Base-by-base conservation (phyloP, 441 rosid species). In the Eruca vesicaria region DNA sequence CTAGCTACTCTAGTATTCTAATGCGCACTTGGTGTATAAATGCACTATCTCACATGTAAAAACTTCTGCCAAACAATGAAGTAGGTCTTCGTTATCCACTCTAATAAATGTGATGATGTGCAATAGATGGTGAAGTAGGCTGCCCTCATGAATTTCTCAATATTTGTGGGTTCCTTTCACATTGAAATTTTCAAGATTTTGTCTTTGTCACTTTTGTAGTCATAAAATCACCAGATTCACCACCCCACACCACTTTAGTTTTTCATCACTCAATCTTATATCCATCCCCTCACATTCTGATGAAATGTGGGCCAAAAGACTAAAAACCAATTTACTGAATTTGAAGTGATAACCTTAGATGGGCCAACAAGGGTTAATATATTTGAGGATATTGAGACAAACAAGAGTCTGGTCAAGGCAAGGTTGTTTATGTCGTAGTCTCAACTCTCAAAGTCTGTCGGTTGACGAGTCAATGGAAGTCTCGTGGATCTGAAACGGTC, bases 401-500 rank as follows among this genome's bases (percentile, higher is more conserved):
- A 8, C 6, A 19, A 55, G 31, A 53, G 36, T n/a, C 43, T 65
- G 48, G 71, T 32, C n/a, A 68, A 67, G 62, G 52, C 48, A 4
- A 68, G 33, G 48, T 20, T 14, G 48, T 33, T 20, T 20, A 31
- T 31, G 56, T 19, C 31, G 28, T 9, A 60, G 21, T 61, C 60
- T 31, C 45, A 62, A 59, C 20, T 23, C 66, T 41, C 52, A n/a
- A 20, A 68, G 28, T 43, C 7, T 38, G 55, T 29, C 33, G 56
- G 78, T 61, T 36, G 64, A 75, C 35, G 74, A 75, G 69, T 75
- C 65, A 53, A 68, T 20, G 57, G 50, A 38, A 63, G 59, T 63
- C 58, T 55, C 23, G 1, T 33, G 20, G 28, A 45, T 41, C 15
- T 19, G 66, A 76, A 76, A 55, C 65, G 75, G 71, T 63, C 75